A percentile compares a stretch with the other conserved stretches of the same genome.
phyloP scores from a whole-genome alignment of 495 filamentous ascomycete species.

The Hypomontagnella monticulosa region DNA sequence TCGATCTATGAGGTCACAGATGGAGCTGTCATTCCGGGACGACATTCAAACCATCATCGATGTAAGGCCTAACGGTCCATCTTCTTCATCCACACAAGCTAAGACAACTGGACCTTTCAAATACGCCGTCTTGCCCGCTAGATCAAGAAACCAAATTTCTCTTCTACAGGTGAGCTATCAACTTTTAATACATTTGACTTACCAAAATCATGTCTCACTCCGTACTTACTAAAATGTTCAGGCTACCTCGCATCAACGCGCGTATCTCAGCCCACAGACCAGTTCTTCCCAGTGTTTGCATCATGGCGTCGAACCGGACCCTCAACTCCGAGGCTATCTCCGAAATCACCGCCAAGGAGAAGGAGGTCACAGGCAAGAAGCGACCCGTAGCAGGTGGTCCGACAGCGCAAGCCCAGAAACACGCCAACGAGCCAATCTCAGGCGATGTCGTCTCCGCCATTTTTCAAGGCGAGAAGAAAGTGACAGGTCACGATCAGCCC shows the following conservation, averaged over 20 bases:
- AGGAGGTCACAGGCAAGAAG: slow-evolving; percentile 29
- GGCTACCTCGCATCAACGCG: slow-evolving; percentile 4
- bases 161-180: background rate
- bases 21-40: background rate
- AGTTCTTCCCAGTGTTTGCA: background rate
- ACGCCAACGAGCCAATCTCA: slow-evolving; percentile 26
- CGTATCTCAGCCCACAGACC: slow-evolving; percentile 2
- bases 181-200: background rate
- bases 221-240: slow-evolving; percentile 19
- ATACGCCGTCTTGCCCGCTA: background rate
- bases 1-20: slow-evolving; percentile 24
- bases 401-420: slow-evolving; percentile 40
- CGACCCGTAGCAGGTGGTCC: slow-evolving; percentile 32
- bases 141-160: background rate
- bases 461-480: slow-evolving; percentile 36
- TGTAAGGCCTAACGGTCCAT: background rate
- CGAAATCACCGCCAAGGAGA: slow-evolving; percentile 36
- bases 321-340: slow-evolving; percentile 35
- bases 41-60: slow-evolving; percentile 27
- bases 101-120: background rate
- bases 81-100: background rate
- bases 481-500: slow-evolving; percentile 21
- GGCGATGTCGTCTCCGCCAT: slow-evolving; percentile 33
- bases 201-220: slow-evolving; percentile 29
- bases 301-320: slow-evolving; percentile 15